Base-by-base conservation (phyloP, 768 basidiomycete species). In the Filobasidium wieringae region DNA sequence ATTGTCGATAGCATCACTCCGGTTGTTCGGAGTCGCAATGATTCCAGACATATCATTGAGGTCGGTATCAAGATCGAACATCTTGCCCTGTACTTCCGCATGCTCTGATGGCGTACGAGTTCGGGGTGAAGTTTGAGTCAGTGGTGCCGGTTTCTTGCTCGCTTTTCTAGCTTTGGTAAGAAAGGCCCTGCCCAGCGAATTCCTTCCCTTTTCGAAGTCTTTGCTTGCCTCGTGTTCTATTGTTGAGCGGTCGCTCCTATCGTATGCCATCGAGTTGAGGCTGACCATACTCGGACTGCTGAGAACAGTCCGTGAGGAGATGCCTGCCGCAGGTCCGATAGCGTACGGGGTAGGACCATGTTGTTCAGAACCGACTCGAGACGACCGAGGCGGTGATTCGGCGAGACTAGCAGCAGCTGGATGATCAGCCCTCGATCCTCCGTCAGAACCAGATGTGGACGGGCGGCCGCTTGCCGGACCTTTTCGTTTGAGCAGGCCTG, bases 31-130 rank as follows among this genome's bases (percentile, higher is more conserved):
- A 17, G 73, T 73, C 70, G 89, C 78, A 61, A 93, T 76, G 67
- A 95, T 89, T 6, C 85, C 91, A 36, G 86, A 84, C 80, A 95
- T 89, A 51, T 80, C 75, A 9, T 84, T 80, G 41, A 88, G 70
- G 68, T 89, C 80, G 19, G 80, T 81, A 70, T 87, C 85, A 40
- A 86, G 79, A 24, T 72, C 75, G 58, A 81, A 77, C 33, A 76
- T 73, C 14, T 69, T 71, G 41, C 57, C 57, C 22, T 43, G 24
- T 27, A 30, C 15, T 12, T 59, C 55, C 9, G 26, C 32, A 30
- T n/a, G 30, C 19, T 31, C 26, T 8, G 47, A 17, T 30, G 36
- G 9, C 27, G 40, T 14, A 15, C 31, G 19, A 17, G 32, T 26
- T n/a, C 40, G n/a, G 6, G 57, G 29, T n/a, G n/a, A n/a, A 14